Conservation (phyloP, 2,329 filamentous ascomycete species). For the Aspergillus nomiae region DNA sequence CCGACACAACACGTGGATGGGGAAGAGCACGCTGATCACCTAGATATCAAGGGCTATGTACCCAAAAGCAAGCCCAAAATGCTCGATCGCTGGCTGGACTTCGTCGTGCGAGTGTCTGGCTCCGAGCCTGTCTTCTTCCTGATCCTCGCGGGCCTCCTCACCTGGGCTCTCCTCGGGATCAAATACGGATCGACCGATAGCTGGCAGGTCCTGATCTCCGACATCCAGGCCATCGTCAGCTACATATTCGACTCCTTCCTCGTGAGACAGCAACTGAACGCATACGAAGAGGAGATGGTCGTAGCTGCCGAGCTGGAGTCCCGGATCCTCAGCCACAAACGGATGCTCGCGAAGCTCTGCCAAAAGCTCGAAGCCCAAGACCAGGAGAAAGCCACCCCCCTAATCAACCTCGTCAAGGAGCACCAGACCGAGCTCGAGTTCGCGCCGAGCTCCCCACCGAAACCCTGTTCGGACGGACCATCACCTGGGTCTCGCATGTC, state of each 20-base stretch:
- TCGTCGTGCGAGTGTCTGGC: constrained; percentile 26
- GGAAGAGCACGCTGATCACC: not conserved
- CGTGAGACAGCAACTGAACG: constrained; percentile 29
- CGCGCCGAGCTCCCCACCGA: constrained; percentile 32
- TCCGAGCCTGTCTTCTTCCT: constrained; percentile 27
- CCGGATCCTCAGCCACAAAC: constrained; percentile 9
- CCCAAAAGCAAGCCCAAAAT: not conserved
- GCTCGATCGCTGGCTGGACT: constrained; percentile 24
- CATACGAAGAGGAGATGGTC: constrained; percentile 15
- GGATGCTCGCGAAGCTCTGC: constrained; percentile 1
- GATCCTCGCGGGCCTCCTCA: constrained; percentile 31
- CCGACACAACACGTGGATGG: not conserved
- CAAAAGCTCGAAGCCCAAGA: not conserved
- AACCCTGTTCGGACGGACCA: not conserved
- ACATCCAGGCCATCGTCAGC: constrained; percentile 30
- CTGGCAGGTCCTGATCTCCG: constrained; percentile 31
- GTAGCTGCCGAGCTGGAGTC: constrained; percentile 13
- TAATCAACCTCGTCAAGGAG: not conserved
- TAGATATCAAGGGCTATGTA: not conserved
- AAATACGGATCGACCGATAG: constrained; percentile 17
- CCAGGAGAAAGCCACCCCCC: not conserved
- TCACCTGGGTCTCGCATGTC: not conserved
- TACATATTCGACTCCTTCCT: constrained; percentile 31
- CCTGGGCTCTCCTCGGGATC: constrained; percentile 30
- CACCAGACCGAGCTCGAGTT: constrained; percentile 12